Evolutionary conservation across 768 basidiomycete genomes (phyloP).

Genomic region (Boletellus ananiceps): DNA sequence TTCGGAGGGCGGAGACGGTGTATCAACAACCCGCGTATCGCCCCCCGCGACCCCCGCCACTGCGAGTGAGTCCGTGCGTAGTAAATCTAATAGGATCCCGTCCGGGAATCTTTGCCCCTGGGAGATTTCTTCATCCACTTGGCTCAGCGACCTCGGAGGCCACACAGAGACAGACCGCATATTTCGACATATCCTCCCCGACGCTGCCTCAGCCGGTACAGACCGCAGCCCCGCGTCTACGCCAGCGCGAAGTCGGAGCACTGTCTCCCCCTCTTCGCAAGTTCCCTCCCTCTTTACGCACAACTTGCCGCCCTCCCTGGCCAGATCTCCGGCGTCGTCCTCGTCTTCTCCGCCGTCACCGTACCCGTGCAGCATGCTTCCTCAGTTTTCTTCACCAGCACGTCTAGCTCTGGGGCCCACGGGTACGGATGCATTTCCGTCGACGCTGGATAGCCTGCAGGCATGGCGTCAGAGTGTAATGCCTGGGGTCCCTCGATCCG

Average conservation of each 20-base stretch:
- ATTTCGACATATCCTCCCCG: slow-evolving; percentile 23
- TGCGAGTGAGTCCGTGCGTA: slow-evolving; percentile 1
- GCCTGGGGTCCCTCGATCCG: slow-evolving; percentile 14
- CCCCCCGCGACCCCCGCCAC: slow-evolving; percentile 8
- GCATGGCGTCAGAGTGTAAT: slow-evolving; percentile 27
- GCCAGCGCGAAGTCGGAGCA: slow-evolving; percentile 21
- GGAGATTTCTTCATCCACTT: slow-evolving; percentile 22
- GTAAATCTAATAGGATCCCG: slow-evolving; percentile 8
- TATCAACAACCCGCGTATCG: slow-evolving; percentile 10
- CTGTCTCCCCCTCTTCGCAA: slow-evolving; percentile 17
- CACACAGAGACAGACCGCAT: slow-evolving; percentile 30
- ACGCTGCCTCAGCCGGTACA: slow-evolving; percentile 10
- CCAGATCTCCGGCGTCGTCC: slow-evolving; percentile 13
- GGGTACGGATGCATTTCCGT: slow-evolving; percentile 32
- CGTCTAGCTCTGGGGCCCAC: slow-evolving; percentile 24
- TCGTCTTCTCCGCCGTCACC: slow-evolving; percentile 12
- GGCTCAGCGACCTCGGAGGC: slow-evolving; percentile 32
- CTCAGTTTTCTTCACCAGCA: slow-evolving; percentile 7
- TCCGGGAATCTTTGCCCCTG: slow-evolving; percentile 18
- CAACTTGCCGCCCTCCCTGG: slow-evolving; percentile 11
- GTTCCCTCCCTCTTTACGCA: slow-evolving; percentile 13
- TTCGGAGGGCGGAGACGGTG: slow-evolving; percentile 7
- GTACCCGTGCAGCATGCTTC: slow-evolving; percentile 11
- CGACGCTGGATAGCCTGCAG: slow-evolving; percentile 25
- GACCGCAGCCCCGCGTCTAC: slow-evolving; percentile 24